Evolutionary conservation across 2,329 filamentous ascomycete genomes (phyloP).

Genomic region (Penicillium palitans): DNA sequence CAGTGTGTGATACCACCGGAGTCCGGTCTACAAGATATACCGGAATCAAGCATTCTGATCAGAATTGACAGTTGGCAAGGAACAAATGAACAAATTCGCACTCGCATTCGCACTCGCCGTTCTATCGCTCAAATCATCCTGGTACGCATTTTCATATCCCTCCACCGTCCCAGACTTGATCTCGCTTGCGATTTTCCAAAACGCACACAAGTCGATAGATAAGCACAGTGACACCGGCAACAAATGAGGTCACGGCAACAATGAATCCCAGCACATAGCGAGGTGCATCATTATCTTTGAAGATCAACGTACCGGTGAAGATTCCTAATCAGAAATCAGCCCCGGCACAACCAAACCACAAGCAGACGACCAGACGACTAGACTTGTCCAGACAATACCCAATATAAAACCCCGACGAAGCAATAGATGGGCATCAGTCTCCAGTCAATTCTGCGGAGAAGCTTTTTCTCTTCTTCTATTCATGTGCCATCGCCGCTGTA

Average conservation of each 20-base stretch:
- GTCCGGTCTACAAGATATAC: not conserved
- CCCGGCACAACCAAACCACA: not conserved
- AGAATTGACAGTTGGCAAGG: not conserved
- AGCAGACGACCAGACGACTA: not conserved
- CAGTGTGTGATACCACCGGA: not conserved
- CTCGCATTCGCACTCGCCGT: conserved; percentile 23
- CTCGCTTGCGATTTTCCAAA: conserved; percentile 47
- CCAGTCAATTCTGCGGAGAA: too few relatives aligned
- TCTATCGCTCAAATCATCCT: conserved; percentile 54
- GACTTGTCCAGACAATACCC: not conserved
- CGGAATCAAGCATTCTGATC: not conserved
- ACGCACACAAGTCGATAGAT: conserved; percentile 49
- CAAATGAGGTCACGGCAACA: conserved; percentile 38
- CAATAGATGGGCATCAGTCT: too few relatives aligned
- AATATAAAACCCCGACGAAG: not conserved
- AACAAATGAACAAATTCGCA: not conserved
- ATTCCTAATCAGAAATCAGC: conserved; percentile 33
- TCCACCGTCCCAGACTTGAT: conserved; percentile 44
- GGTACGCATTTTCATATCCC: conserved; percentile 54
- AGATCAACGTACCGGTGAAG: conserved; percentile 49
- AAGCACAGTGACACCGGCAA: conserved; percentile 40
- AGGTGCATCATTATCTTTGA: conserved; percentile 26
- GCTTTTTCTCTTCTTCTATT: not conserved
- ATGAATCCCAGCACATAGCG: conserved; percentile 16
- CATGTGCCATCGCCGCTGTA: not conserved